Evolutionary conservation across 78 protist genomes (phyloP), one percentile per base, ranked within the genome.

Genomic region (Protostelium mycophagum): DNA sequence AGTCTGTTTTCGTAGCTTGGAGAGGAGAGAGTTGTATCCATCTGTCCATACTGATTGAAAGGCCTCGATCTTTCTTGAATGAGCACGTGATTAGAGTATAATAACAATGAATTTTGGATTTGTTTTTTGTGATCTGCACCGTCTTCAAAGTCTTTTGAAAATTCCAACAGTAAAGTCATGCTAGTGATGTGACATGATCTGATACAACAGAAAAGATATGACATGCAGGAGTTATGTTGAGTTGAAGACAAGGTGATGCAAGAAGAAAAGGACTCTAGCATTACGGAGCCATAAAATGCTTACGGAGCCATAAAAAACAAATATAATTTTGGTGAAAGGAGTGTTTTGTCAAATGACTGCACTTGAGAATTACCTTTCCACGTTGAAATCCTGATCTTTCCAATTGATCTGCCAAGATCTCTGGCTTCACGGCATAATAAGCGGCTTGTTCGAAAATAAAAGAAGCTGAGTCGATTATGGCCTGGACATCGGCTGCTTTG

Each of bases 361-460:
- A 35, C 36, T 1, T 28, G 36, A 35, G 0, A 35, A 35, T 25
- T 25, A 63, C 87, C 39, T 92, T 92, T 28, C 89, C 94, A 1
- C 51, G n/a, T 34, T 84, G 35, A 25, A 92, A 35, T 36, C 36
- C 35, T 29, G 94, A 87, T 25, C 88, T 92, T 34, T 88, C 38
- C 36, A 92, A 63, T 88, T 92, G 94, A 37, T 63, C 36, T 0
- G 37, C n/a, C 31, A 92, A 37, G 38, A 51, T 86, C 37, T 38
- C 83, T 0, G 51, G 5, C 35, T 91, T 84, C 28, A 92, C 37
- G 35, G 94, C 34, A 31, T 92, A 92, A 29, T 92, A 92, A 38
- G 94, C 94, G 38, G 91, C 89, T 88, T 92, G 94, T 86, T 92
- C 94, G 35, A 92, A 92, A 34, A 92, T 92, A 10, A 92, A 92